Evolutionary conservation across 106 monocot genomes (phyloP).

Genomic region (Alisma plantagoaquatica): DNA sequence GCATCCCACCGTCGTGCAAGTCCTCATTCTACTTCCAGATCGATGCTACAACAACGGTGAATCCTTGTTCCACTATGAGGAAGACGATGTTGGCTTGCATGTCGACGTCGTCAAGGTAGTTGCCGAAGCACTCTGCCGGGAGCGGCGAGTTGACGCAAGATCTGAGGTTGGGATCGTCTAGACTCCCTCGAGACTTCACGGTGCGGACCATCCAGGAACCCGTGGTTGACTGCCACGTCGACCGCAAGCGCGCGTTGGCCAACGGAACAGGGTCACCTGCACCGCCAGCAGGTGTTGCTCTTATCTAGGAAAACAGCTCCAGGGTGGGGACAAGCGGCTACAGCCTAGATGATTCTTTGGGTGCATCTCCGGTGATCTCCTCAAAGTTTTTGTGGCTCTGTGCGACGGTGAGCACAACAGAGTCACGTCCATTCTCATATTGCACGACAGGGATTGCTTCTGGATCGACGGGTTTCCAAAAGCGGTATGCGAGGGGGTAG

Average conservation of each 20-base stretch:
- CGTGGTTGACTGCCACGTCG: not conserved
- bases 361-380: not conserved
- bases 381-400: not conserved
- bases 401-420: constrained; percentile 2
- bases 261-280: constrained; percentile 1
- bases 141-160: too few relatives aligned
- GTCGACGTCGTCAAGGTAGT: too few relatives aligned
- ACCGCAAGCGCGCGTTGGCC: not conserved
- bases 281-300: not conserved
- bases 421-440: not conserved
- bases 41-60: not conserved
- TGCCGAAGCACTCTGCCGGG: too few relatives aligned
- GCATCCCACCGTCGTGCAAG: too few relatives aligned
- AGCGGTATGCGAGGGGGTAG: too few relatives aligned
- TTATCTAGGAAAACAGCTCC: not conserved
- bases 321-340: not conserved
- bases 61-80: not conserved
- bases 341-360: too few relatives aligned
- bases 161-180: not conserved
- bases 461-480: not conserved
- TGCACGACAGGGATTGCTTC: not conserved
- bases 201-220: not conserved
- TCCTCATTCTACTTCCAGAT: not conserved
- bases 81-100: not conserved
- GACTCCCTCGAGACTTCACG: too few relatives aligned